Evolutionary conservation across 192 early-diverging fungal species (phyloP).

Genomic region (Chytriomyces confervae): DNA sequence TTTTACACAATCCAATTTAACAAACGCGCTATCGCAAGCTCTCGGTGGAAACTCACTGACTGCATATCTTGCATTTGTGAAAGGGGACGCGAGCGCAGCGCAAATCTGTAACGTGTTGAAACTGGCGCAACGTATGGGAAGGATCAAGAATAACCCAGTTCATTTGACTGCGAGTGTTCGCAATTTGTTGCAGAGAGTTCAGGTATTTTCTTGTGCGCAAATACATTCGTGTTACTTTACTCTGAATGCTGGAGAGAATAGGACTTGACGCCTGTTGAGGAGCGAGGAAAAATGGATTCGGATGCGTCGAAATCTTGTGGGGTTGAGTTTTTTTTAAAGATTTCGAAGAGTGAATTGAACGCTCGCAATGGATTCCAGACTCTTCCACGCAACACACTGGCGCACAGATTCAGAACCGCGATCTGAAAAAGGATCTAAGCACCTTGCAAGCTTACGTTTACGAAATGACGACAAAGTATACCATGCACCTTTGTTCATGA

Average conservation of each 20-base stretch:
- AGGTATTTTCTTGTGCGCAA: not conserved
- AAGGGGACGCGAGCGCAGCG: not conserved
- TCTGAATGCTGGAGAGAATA: not conserved
- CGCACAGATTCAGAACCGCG: not conserved
- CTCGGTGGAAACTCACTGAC: conserved; percentile 23
- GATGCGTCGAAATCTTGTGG: not conserved
- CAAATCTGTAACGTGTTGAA: not conserved
- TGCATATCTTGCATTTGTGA: conserved; percentile 6
- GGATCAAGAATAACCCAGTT: conserved; percentile 5
- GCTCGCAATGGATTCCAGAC: not conserved
- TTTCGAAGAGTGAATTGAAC: too few species aligned
- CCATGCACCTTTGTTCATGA: not conserved
- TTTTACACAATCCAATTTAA: conserved; percentile 22
- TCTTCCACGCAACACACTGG: not conserved
- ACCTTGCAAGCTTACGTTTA: conserved; percentile 14
- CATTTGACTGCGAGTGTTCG: conserved; percentile 10
- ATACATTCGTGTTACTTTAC: not conserved
- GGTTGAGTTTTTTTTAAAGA: not conserved
- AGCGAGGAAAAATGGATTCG: not conserved
- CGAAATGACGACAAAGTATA: conserved; percentile 14
- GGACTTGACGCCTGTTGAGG: not conserved
- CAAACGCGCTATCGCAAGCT: not conserved
- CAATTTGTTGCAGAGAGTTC: not conserved
- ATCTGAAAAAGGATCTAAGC: conserved; percentile 13
- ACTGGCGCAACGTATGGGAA: conserved; percentile 1